These are phyloP conservation scores for Sphaerulina musiva DNA, from an alignment of 2,329 filamentous ascomycete species.

Conservation along the genomic window DNA sequence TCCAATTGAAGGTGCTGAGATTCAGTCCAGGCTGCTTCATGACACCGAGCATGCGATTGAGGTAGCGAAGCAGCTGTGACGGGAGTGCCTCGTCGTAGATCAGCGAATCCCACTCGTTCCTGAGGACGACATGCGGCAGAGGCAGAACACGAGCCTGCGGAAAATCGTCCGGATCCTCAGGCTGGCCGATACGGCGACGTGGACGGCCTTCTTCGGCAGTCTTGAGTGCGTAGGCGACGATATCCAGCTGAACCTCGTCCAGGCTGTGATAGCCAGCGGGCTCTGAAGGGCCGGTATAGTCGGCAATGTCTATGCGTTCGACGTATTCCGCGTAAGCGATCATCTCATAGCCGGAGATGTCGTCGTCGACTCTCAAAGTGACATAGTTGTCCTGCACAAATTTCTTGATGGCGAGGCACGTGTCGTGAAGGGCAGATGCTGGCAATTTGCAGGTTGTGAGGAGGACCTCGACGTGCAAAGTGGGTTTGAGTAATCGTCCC, in stretches of 20 bases:
- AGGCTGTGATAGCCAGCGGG: conserved; percentile 26
- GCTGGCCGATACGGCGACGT: conserved; percentile 21
- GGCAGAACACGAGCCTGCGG: conserved; percentile 32
- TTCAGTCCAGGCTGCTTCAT: conserved; percentile 34
- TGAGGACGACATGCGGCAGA: conserved; percentile 37
- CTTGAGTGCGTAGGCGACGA: conserved; percentile 40
- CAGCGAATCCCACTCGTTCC: conserved; percentile 43
- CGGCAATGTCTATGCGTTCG: conserved; percentile 35
- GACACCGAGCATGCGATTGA: conserved; percentile 36
- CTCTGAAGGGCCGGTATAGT: conserved; percentile 33
- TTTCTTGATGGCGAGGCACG: conserved; percentile 29
- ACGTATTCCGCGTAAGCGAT: conserved; percentile 29
- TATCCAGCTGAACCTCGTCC: conserved; percentile 36
- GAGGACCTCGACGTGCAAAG: conserved; percentile 38
- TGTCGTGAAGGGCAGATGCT: not conserved
- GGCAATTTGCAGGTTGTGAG: conserved; percentile 26
- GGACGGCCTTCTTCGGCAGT: conserved; percentile 24
- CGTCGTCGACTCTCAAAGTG: conserved; percentile 14
- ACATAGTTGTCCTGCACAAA: conserved; percentile 26
- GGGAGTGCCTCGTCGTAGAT: conserved; percentile 41
- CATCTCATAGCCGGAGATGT: conserved; percentile 18
- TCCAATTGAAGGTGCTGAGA: conserved; percentile 40
- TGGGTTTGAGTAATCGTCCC: conserved; percentile 25
- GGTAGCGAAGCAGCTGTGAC: conserved; percentile 36
- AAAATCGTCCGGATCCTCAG: conserved; percentile 25